Percentiles rank a stretch among this genome's conserved stretches.
Evolutionary conservation across 371 early-diverging fungal species (phyloP).

Genomic region (Mucor lusitanicus): DNA sequence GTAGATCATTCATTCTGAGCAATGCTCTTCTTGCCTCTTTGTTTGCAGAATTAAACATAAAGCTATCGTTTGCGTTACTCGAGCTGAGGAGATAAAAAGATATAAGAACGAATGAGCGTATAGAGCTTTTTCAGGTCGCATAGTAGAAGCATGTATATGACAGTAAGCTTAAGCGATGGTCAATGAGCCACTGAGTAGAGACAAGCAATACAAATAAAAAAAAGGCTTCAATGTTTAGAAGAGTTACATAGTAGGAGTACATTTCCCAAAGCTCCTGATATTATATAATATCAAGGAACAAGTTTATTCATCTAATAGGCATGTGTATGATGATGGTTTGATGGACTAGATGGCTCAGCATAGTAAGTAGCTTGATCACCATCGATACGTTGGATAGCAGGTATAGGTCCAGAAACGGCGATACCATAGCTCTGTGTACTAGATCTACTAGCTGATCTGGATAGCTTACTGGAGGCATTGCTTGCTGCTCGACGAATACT

Average conservation of each 20-base stretch:
- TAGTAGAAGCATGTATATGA: too few species aligned
- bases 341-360: conserved; percentile 8
- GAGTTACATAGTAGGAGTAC: too few species aligned
- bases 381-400: conserved; percentile 29
- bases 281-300: not conserved
- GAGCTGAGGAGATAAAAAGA: too few species aligned
- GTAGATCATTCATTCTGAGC: not conserved
- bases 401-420: conserved; percentile 28
- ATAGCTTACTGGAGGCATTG: conserved; percentile 24
- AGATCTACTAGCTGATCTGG: conserved; percentile 14
- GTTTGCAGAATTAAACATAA: too few species aligned
- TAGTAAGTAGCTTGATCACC: conserved; percentile 19
- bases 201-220: not conserved
- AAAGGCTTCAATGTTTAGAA: too few species aligned
- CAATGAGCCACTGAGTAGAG: not conserved
- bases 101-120: too few species aligned
- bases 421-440: conserved; percentile 32
- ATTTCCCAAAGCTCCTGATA: not conserved
- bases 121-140: too few species aligned
- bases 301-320: conserved; percentile 19
- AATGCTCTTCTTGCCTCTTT: not conserved
- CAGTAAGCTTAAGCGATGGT: not conserved
- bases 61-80: too few species aligned
- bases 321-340: conserved; percentile 17
- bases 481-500: conserved; percentile 33